Conservation (phyloP, 805 yeast species). For the Candida jianshihensis region DNA sequence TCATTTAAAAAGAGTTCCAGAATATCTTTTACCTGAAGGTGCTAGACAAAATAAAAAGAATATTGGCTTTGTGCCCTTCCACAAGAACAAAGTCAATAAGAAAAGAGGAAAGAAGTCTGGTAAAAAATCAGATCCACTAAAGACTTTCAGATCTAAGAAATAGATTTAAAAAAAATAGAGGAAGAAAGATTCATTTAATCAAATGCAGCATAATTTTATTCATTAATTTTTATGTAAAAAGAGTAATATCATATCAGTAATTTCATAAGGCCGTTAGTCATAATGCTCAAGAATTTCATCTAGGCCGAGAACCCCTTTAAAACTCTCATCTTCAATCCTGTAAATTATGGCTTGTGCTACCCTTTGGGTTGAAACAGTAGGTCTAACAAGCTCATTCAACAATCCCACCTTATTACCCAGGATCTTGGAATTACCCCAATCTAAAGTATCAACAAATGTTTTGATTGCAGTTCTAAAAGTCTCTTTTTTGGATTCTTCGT, state of each 20-base stretch:
- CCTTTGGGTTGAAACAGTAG: constrained; percentile 57
- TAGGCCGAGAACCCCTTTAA: constrained; percentile 52
- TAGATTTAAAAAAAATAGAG: too few relatives aligned
- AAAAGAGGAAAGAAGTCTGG: constrained; percentile 26
- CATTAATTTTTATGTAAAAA: too few relatives aligned
- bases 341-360: constrained; percentile 58
- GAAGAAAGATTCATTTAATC: too few relatives aligned
- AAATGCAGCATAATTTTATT: too few relatives aligned
- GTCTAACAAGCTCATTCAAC: constrained; percentile 46
- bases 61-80: constrained; percentile 71
- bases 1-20: constrained; percentile 89
- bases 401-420: constrained; percentile 31
- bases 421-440: constrained; percentile 36
- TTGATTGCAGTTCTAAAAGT: constrained; percentile 37
- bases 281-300: constrained; percentile 36
- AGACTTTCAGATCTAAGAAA: constrained; percentile 36
- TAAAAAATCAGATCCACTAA: constrained; percentile 58
- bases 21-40: constrained; percentile 77
- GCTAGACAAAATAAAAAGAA: constrained; percentile 50
- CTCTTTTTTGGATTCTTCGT: constrained; percentile 30
- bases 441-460: constrained; percentile 34
- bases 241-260: too few relatives aligned
- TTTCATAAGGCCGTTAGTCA: too few relatives aligned
- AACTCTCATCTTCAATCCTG: constrained; percentile 41
- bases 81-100: constrained; percentile 41